Evolutionary conservation across 768 basidiomycete species (phyloP).

Genomic region (Boletus rubropictus): DNA sequence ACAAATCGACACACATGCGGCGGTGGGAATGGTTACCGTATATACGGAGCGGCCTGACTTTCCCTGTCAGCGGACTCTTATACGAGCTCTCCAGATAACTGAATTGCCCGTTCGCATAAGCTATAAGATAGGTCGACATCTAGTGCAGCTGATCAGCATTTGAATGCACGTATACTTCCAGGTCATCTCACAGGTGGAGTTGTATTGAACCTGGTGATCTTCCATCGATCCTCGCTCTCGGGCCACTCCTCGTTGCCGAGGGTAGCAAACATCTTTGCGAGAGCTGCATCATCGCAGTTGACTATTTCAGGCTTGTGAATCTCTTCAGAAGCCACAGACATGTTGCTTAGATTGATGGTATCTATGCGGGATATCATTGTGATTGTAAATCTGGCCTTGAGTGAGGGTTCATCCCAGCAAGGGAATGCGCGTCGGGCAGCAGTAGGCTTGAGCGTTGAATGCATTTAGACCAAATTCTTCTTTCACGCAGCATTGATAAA

Average conservation of each 20-base stretch:
- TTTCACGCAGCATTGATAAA: neutral
- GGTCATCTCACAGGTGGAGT: constrained; percentile 57
- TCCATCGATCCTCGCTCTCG: constrained; percentile 53
- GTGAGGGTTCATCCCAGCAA: constrained; percentile 89
- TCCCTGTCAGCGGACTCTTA: constrained; percentile 72
- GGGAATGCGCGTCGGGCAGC: constrained; percentile 79
- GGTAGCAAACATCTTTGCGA: constrained; percentile 39
- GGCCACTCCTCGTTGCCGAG: constrained; percentile 34
- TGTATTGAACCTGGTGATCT: constrained; percentile 72
- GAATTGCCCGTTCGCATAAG: constrained; percentile 80
- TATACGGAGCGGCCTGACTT: constrained; percentile 75
- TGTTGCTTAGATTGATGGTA: constrained; percentile 81
- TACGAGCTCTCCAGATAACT: constrained; percentile 68
- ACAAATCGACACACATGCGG: neutral
- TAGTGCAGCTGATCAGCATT: constrained; percentile 13
- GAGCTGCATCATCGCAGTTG: constrained; percentile 28
- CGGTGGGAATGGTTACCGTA: constrained; percentile 49
- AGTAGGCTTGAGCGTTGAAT: constrained; percentile 52
- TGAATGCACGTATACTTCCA: neutral
- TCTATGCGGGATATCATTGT: constrained; percentile 74
- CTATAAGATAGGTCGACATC: constrained; percentile 88
- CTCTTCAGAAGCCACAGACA: constrained; percentile 66
- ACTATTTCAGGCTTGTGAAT: constrained; percentile 33
- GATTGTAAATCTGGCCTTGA: constrained; percentile 79
- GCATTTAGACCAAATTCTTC: neutral